Conservation (phyloP, 306 rosid genomes). For the barrel medic (Medicago truncatula) region MtrunA17r5.0-ANR NC_053046.1:8653501-8654000, state of each 20-base stretch:
- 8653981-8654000: too few species aligned
- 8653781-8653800: constrained; percentile 91
- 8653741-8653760: constrained; percentile 94
- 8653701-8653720: constrained; percentile 95
- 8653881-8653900: too few species aligned
- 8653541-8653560: not conserved
- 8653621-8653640: constrained; percentile 75
- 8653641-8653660: constrained; percentile 98
- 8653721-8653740: constrained; percentile 83
- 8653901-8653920: too few species aligned
- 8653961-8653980: too few species aligned
- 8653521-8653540: not conserved
- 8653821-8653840: constrained; percentile 26
- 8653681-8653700: constrained; percentile 96
- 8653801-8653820: constrained; percentile 74
- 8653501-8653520: constrained; percentile 41
- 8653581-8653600: constrained; percentile 18
- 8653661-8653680: constrained; percentile 93
- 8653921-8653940: too few species aligned
- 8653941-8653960: too few species aligned
- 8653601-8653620: not conserved
- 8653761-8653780: constrained; percentile 91
- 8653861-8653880: not conserved
- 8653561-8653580: not conserved
- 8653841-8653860: constrained; percentile 16